A percentile compares a stretch with the other conserved stretches of the same genome.
Conservation (phyloP, 768 basidiomycete genomes). For the Boletus fagicola region DNA sequence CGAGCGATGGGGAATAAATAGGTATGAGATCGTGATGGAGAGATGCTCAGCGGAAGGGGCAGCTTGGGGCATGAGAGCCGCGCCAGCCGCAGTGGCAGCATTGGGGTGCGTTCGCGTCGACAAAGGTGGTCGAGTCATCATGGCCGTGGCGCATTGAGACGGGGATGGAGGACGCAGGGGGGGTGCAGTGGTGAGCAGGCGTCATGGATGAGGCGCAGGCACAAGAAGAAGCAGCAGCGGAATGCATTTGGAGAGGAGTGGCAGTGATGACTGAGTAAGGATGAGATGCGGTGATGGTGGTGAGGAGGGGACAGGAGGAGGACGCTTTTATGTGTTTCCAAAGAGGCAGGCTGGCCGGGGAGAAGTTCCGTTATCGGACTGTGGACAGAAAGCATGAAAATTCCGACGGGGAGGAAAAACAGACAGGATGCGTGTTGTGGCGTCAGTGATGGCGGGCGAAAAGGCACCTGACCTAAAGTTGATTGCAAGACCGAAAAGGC, state of each 20-base stretch:
- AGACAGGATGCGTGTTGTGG: constrained; percentile 37
- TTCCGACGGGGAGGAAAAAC: constrained; percentile 29
- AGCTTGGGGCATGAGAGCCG: constrained; percentile 54
- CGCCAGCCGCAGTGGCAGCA: constrained; percentile 79
- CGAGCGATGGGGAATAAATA: constrained; percentile 31
- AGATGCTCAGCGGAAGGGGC: constrained; percentile 58
- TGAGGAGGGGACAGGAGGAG: not conserved
- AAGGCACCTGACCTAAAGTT: constrained; percentile 31
- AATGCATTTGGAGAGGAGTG: constrained; percentile 18
- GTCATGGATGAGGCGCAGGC: constrained; percentile 11
- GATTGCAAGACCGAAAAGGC: constrained; percentile 22
- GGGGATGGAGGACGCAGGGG: constrained; percentile 20
- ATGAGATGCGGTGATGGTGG: constrained; percentile 3
- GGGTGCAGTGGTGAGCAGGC: constrained; percentile 5
- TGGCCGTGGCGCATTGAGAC: constrained; percentile 23
- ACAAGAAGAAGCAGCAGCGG: constrained; percentile 17
- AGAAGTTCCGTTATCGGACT: constrained; percentile 38
- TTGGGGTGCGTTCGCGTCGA: constrained; percentile 62
- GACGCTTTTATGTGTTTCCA: constrained; percentile 30
- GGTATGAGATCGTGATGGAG: constrained; percentile 10
- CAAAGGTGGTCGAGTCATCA: constrained; percentile 31
- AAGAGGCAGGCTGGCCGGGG: constrained; percentile 27
- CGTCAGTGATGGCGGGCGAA: constrained; percentile 37
- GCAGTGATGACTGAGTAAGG: not conserved
- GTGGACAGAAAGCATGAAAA: constrained; percentile 33